A percentile compares a stretch with the other conserved stretches of the same genome.
Evolutionary conservation across 129 eudicot genomes (phyloP).

Genomic region (Centrapalus pauciflorus): DNA sequence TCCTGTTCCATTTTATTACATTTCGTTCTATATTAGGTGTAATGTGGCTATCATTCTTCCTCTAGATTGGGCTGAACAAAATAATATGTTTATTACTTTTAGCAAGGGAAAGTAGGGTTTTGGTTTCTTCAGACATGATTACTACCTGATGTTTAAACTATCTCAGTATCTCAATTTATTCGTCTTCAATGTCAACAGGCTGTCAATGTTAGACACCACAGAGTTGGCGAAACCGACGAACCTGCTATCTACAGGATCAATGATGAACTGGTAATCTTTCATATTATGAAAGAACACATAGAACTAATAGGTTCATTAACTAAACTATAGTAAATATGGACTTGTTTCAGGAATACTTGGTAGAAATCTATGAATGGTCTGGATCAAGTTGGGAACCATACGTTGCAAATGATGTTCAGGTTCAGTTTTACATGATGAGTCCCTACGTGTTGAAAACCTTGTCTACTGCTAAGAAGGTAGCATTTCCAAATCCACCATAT

Average conservation of each 20-base stretch:
- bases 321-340: slow-evolving; percentile 3
- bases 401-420: slow-evolving; percentile 79
- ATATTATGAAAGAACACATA: neutral
- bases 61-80: slow-evolving; percentile 1
- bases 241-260: slow-evolving; percentile 88
- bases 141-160: neutral
- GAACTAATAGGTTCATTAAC: slow-evolving; percentile 3
- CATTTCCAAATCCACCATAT: neutral
- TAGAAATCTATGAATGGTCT: slow-evolving; percentile 91
- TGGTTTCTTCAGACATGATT: no score
- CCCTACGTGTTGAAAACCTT: slow-evolving; percentile 85
- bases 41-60: neutral
- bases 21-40: neutral
- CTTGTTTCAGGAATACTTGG: slow-evolving; percentile 64
- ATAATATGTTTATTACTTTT: slow-evolving; percentile 1
- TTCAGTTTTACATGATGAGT: slow-evolving; percentile 99
- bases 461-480: slow-evolving; percentile 74
- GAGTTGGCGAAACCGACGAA: slow-evolving; percentile 80
- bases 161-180: slow-evolving; percentile 2
- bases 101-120: no score
- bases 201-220: slow-evolving; percentile 80
- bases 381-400: slow-evolving; percentile 90
- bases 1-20: neutral
- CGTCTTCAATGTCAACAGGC: slow-evolving; percentile 46
- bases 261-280: slow-evolving; percentile 70